A percentile compares a stretch with the other conserved stretches of the same genome.
phyloP scores from a whole-genome alignment of 208 protist genomes.

The Crithidia acanthocephali region DNA sequence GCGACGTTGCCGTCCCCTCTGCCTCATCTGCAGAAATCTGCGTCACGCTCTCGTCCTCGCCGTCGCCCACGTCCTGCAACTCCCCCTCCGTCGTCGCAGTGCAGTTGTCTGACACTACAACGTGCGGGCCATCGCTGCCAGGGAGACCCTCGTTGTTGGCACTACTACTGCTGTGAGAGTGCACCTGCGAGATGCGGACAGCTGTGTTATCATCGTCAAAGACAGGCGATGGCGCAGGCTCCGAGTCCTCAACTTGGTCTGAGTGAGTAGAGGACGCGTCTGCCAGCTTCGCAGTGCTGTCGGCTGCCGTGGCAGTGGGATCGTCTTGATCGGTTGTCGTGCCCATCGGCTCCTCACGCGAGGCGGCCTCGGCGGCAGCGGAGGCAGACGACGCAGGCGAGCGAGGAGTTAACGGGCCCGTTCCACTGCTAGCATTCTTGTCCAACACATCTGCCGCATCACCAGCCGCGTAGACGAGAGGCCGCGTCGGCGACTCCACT shows the following conservation, averaged over 20 bases:
- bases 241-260: background rate
- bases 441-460: background rate
- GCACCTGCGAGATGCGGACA: background rate
- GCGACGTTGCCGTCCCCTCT: conserved; percentile 14
- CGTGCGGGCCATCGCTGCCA: background rate
- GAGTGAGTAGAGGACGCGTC: background rate
- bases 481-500: background rate
- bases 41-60: background rate
- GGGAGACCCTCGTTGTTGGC: background rate
- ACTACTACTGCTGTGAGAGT: background rate
- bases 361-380: background rate
- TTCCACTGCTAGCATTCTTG: background rate
- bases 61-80: background rate
- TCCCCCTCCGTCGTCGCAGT: background rate
- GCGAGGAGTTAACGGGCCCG: background rate
- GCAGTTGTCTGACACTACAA: background rate
- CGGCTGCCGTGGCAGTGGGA: background rate
- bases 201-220: background rate
- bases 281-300: background rate
- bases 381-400: background rate
- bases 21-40: conserved; percentile 15
- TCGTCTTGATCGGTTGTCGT: background rate
- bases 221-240: background rate
- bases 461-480: background rate
- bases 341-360: background rate